phyloP scores from a whole-genome alignment of 2,329 filamentous ascomycete species.

The Pleomassaria siparia region DNA sequence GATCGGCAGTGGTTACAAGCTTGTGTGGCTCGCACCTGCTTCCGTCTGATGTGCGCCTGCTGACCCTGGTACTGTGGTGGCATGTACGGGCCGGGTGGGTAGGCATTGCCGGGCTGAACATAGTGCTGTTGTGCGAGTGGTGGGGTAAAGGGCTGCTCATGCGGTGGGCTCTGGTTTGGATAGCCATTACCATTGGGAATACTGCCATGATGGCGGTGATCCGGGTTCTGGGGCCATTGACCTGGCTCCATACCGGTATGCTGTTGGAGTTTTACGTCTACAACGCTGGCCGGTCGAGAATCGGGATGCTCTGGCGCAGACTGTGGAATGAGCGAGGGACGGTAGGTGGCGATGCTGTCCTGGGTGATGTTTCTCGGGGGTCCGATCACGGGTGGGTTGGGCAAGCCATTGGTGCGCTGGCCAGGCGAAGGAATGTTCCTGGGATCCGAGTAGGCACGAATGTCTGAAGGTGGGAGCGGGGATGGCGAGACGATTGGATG shows the following conservation, averaged over 20 bases:
- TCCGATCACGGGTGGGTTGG: conserved; percentile 33
- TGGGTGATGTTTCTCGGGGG: conserved; percentile 29
- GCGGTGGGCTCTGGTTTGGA: conserved; percentile 25
- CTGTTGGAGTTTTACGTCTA: conserved; percentile 37
- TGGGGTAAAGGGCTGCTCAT: conserved; percentile 34
- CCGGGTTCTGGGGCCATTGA: conserved; percentile 36
- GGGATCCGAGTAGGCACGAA: conserved; percentile 36
- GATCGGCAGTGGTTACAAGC: conserved; percentile 64
- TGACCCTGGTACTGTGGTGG: conserved; percentile 18
- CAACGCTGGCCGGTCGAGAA: conserved; percentile 27
- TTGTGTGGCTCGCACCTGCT: conserved; percentile 49
- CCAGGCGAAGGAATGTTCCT: conserved; percentile 36
- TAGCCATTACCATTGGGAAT: conserved; percentile 29
- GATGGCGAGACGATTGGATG: conserved; percentile 29
- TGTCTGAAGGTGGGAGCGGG: conserved; percentile 36
- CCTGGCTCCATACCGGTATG: conserved; percentile 37
- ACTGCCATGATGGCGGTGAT: conserved; percentile 37
- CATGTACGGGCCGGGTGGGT: conserved; percentile 33
- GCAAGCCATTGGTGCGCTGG: conserved; percentile 39
- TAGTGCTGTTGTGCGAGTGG: conserved; percentile 35
- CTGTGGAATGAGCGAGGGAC: conserved; percentile 33
- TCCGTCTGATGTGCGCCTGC: conserved; percentile 30
- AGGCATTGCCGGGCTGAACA: conserved; percentile 27
- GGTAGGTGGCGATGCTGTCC: conserved; percentile 37
- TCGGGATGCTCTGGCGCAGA: conserved; percentile 26